Evolutionary conservation across 805 yeast genomes (phyloP).

Genomic region (Isabelozyma rhagii): DNA sequence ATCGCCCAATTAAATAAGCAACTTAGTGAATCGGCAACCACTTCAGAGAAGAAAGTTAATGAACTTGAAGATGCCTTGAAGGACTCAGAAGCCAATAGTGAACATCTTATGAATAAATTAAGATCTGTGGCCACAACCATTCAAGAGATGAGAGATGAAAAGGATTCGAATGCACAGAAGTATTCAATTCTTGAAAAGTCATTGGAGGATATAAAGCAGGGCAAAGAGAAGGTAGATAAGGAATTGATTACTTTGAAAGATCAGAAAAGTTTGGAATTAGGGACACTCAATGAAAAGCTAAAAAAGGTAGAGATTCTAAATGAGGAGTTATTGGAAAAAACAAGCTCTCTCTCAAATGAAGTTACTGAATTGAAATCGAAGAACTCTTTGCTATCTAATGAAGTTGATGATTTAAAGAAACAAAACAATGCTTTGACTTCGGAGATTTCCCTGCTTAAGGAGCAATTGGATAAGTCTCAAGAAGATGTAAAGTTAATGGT

Average conservation of each 20-base stretch:
- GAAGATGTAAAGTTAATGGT: not conserved
- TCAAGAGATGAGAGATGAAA: conserved; percentile 23
- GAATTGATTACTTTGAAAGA: conserved; percentile 5
- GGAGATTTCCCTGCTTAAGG: not conserved
- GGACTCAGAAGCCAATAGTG: conserved; percentile 29
- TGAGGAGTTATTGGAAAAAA: not conserved
- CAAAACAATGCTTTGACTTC: not conserved
- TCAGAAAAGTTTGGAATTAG: not conserved
- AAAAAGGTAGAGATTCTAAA: not conserved
- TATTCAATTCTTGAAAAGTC: conserved; percentile 8
- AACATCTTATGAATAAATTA: conserved; percentile 39
- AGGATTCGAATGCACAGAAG: conserved; percentile 12
- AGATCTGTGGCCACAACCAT: conserved; percentile 37
- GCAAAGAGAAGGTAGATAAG: conserved; percentile 8
- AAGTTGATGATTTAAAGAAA: conserved; percentile 1
- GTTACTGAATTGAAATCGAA: not conserved
- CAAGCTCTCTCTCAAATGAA: not conserved
- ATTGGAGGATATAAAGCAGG: conserved; percentile 9
- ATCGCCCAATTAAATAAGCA: conserved; percentile 18
- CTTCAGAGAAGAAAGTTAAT: conserved; percentile 12
- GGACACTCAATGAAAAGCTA: conserved; percentile 3
- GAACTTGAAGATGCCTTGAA: conserved; percentile 18
- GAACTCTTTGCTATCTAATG: not conserved
- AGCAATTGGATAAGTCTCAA: not conserved
- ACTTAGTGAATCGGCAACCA: conserved; percentile 16